Evolutionary conservation across 345 rosid genomes (phyloP), one percentile per base, ranked within the genome.

Genomic region (Eucalyptus curtisii): DNA sequence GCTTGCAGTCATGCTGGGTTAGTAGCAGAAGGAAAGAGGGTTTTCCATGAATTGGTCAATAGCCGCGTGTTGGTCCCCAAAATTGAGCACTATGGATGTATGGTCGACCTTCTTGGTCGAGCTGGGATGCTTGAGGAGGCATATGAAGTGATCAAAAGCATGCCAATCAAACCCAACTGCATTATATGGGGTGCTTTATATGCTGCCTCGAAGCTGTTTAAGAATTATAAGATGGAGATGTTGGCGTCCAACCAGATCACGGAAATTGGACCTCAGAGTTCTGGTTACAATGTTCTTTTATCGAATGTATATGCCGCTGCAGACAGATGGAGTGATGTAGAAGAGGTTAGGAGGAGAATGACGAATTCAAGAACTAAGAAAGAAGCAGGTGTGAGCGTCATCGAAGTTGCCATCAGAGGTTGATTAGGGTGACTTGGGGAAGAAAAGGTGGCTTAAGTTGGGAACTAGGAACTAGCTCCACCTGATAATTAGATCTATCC

Each of bases 101-200:
- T 94, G 94, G 95, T 94, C 33, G 95, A 93, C 90, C 92, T 95
- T 88, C 93, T 93, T 81, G 94, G 95, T 52, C 92, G 94, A 90
- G 94, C 95, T 31, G 93, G 95, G 85, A 85, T 64, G 88, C 91
- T 95, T 8, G 92, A 94, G 8, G 94, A 93, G 88, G 94, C 95
- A 53, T 86, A 85, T 20, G 90, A 91, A 89, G 52, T 91, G 80
- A 92, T 92, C 48, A 88, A 91, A 42, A 89, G 52, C 88, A 92
- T 94, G 95, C 94, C 94, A 9, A 71, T 92, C 68, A 91, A 81
- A 87, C 93, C 95, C 76, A 92, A 94, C 79, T 15, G 86, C 45
- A 90, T 91, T 20, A 88, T 92, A 37, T 94, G 95, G 96, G 92
- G 94, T 84, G 89, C 94, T 64, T 86, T 95, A 53, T 90, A 91